Evolutionary conservation across 768 basidiomycete species (phyloP).

Genomic region (Zangia roseola): DNA sequence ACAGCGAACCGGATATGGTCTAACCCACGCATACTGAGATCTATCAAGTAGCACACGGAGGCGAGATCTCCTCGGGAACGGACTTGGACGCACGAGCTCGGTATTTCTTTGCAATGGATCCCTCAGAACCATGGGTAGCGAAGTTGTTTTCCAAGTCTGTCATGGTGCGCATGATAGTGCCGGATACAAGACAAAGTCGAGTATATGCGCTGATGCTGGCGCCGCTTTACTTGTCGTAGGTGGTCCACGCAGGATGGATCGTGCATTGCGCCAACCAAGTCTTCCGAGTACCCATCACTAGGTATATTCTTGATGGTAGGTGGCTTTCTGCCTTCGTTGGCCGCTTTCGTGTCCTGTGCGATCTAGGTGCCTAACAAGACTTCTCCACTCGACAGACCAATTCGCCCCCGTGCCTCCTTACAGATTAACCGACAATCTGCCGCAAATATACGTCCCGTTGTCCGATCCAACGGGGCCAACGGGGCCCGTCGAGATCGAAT

Average conservation of each 20-base stretch:
- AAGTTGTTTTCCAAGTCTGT: constrained; percentile 28
- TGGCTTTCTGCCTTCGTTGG: not conserved
- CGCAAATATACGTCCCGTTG: not conserved
- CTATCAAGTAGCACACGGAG: constrained; percentile 24
- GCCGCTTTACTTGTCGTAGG: constrained; percentile 10
- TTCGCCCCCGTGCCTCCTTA: constrained; percentile 21
- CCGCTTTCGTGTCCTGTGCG: not conserved
- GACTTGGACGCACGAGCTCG: constrained; percentile 12
- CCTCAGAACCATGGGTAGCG: constrained; percentile 26
- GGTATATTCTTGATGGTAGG: constrained; percentile 33
- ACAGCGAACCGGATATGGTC: not conserved
- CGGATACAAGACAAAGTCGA: not conserved
- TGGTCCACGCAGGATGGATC: constrained; percentile 33
- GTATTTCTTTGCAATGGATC: constrained; percentile 32
- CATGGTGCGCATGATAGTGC: constrained; percentile 20
- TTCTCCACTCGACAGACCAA: constrained; percentile 7
- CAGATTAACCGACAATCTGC: constrained; percentile 3
- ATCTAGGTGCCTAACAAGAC: not conserved
- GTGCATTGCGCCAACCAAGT: constrained; percentile 25
- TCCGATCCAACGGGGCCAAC: not conserved
- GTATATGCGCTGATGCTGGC: constrained; percentile 6
- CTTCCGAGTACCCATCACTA: constrained; percentile 26
- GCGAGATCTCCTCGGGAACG: constrained; percentile 14
- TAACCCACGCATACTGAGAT: not conserved
- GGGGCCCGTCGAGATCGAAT: constrained; percentile 1